Evolutionary conservation across 1,284 basidiomycete genomes (phyloP).

Genomic region (Cystobasidium pallidum): DNA sequence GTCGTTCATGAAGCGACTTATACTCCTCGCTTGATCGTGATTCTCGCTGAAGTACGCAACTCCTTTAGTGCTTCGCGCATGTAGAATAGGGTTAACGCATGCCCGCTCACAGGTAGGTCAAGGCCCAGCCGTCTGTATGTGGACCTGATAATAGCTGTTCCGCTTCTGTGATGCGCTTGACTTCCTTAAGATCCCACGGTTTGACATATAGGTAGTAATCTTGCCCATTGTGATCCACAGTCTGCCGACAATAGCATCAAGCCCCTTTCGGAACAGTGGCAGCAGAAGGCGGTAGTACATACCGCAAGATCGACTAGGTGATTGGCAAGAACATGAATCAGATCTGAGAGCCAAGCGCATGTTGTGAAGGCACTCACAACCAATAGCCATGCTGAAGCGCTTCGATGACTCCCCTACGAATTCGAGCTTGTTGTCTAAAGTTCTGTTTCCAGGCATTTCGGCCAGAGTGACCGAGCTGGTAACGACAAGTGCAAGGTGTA

Average conservation of each 20-base stretch:
- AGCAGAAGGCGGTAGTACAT: not conserved
- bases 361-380: conserved; percentile 15
- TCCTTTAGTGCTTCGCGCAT: not conserved
- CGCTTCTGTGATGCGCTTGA: conserved; percentile 35
- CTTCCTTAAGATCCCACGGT: conserved; percentile 19
- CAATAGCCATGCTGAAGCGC: conserved; percentile 39
- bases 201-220: conserved; percentile 11
- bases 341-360: no score
- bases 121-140: conserved; percentile 27
- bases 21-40: conserved; percentile 43
- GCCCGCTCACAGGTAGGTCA: conserved; percentile 28
- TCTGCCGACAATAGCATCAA: not conserved
- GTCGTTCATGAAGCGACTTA: conserved; percentile 41
- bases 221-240: conserved; percentile 29
- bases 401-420: conserved; percentile 30
- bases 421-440: conserved; percentile 34
- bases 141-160: conserved; percentile 29
- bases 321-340: not conserved
- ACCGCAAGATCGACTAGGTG: conserved; percentile 34
- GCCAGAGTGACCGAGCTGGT: conserved; percentile 36
- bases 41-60: conserved; percentile 22
- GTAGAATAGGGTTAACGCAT: not conserved
- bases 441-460: conserved; percentile 25
- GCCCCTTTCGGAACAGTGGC: not conserved
- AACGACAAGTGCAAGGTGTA: not conserved